Base-by-base conservation (phyloP, 1,139 yeast species). In the Nakaseomyces kungkrabaensis region DNA sequence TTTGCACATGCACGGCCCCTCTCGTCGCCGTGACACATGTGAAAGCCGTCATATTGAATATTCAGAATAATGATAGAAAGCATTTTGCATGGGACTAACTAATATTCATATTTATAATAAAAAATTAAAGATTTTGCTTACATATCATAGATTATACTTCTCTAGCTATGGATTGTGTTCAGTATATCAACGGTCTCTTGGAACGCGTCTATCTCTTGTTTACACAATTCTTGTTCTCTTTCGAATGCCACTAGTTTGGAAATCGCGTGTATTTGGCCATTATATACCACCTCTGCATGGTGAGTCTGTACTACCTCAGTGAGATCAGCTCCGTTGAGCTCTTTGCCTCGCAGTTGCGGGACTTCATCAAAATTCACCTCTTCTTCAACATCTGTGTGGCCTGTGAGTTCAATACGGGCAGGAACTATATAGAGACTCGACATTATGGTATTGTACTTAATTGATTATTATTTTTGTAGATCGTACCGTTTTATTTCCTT, bases 361-460 rank as follows among this genome's bases (percentile, higher is more conserved):
- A 41, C 44, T 13, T 41, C 44, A 27, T 41, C 44, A 25, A 41
- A 41, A 9, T 41, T 29, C 10, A 41, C 11, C 13, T 11, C 44
- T 17, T 43, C 34, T 33, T 2, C 37, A 26, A 40, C 24, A 22
- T 34, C 33, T 26, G 9, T 24, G 37, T 34, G 50, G 34, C 38
- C 56, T 48, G 7, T 29, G n/a, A 41, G 44, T 17, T 41, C 44
- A 29, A 41, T 41, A 8, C 34, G 33, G 44, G 44, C 44, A 5
- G 44, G 44, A 6, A 41, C 44, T 22, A 41, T n/a, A 22, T 41
- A 41, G 11, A 41, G 13, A 29, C 42, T 38, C 8, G 42, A 38
- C 42, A 38, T 38, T 7, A 9, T 27, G 5, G 31, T 27, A 27
- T 27, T 27, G 31, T 27, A 5, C 7, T 5, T 27, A 5, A 5